Percentiles rank a stretch among this genome's conserved stretches.
Evolutionary conservation across 257 asterid species (phyloP).

Genomic region (Solanum commersonii): DNA sequence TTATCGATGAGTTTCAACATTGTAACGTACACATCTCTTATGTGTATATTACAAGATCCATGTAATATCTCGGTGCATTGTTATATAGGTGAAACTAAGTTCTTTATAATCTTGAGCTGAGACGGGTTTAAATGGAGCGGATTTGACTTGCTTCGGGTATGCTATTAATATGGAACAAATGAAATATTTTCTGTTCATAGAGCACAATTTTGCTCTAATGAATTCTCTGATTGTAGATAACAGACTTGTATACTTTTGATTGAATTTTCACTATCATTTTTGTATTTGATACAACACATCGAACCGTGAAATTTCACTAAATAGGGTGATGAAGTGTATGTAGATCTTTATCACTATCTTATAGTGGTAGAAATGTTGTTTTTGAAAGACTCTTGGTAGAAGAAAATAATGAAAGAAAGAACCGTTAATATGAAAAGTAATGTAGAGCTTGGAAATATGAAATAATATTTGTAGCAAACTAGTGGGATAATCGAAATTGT

Average conservation of each 20-base stretch:
- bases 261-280: not conserved
- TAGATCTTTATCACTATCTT: too few relatives aligned
- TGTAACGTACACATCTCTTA: too few relatives aligned
- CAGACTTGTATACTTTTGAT: not conserved
- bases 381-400: too few relatives aligned
- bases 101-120: not conserved
- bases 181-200: not conserved
- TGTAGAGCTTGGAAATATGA: too few relatives aligned
- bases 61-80: not conserved
- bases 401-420: too few relatives aligned
- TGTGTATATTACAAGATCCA: not conserved
- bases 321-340: too few relatives aligned
- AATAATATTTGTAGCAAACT: too few relatives aligned
- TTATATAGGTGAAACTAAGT: not conserved
- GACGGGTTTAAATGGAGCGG: not conserved
- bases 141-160: not conserved
- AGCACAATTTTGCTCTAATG: not conserved
- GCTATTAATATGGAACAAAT: not conserved
- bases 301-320: too few relatives aligned
- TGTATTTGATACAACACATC: not conserved
- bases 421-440: too few relatives aligned
- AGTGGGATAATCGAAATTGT: too few relatives aligned
- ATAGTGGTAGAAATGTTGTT: too few relatives aligned
- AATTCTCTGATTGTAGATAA: not conserved
- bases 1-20: not conserved